A percentile compares a stretch with the other conserved stretches of the same genome.
Conservation (phyloP, 2,329 filamentous ascomycete species). For the Neofusicoccum sp. region DNA sequence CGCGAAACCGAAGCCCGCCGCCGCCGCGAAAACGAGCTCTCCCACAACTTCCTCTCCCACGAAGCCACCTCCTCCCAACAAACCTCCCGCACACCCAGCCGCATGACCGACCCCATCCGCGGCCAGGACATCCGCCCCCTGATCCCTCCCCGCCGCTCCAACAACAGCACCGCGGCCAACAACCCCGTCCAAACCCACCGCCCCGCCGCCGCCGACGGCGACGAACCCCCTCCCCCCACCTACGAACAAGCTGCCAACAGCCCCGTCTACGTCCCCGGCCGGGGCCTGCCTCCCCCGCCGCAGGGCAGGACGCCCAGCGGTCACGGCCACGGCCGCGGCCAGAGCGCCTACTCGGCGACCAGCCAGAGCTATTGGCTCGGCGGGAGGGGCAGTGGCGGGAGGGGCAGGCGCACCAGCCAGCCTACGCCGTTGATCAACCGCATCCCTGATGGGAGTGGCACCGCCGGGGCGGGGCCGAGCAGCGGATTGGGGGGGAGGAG, state of each 20-base stretch:
- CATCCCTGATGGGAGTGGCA: slow-evolving; percentile 1
- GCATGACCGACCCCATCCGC: slow-evolving; percentile 33
- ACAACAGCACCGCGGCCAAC: slow-evolving; percentile 23
- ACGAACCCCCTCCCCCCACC: slow-evolving; percentile 62
- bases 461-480: not conserved
- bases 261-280: slow-evolving; percentile 11
- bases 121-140: slow-evolving; percentile 42
- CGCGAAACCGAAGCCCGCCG: slow-evolving; percentile 61
- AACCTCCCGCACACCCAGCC: slow-evolving; percentile 29
- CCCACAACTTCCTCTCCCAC: slow-evolving; percentile 67
- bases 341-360: slow-evolving; percentile 21
- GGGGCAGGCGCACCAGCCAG: not conserved
- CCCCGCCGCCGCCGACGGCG: slow-evolving; percentile 39
- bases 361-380: slow-evolving; percentile 17
- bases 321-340: slow-evolving; percentile 26
- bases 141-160: slow-evolving; percentile 49
- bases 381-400: slow-evolving; percentile 14
- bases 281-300: slow-evolving; percentile 41
- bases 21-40: slow-evolving; percentile 67
- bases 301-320: not conserved
- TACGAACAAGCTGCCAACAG: slow-evolving; percentile 65
- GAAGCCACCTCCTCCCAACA: slow-evolving; percentile 11
- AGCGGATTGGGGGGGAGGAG: not conserved
- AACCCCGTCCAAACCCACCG: slow-evolving; percentile 24
- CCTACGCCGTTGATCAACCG: not conserved